Evolutionary conservation across 768 basidiomycete species (phyloP).

Genomic region (Lentinula boryana): DNA sequence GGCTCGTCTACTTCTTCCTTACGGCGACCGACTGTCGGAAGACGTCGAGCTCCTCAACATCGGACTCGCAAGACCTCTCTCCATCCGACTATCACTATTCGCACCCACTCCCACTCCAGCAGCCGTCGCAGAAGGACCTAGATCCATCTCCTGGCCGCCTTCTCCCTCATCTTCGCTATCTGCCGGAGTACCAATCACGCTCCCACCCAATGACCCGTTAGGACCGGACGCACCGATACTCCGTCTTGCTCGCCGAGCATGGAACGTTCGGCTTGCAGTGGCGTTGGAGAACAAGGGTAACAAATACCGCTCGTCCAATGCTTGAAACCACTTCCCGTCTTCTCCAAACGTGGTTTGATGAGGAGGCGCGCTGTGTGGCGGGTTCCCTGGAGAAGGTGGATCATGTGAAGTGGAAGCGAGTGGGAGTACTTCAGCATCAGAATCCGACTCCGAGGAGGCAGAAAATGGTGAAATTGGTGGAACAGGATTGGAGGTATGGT

Average conservation of each 20-base stretch:
- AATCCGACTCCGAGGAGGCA: slow-evolving; percentile 74
- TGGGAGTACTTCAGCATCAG: slow-evolving; percentile 76
- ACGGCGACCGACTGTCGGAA: slow-evolving; percentile 1
- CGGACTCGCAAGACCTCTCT: slow-evolving; percentile 62
- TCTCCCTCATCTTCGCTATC: slow-evolving; percentile 36
- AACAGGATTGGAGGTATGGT: slow-evolving; percentile 33
- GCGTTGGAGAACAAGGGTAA: slow-evolving; percentile 91
- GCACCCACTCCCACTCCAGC: slow-evolving; percentile 12
- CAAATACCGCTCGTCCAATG: slow-evolving; percentile 90
- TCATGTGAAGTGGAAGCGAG: slow-evolving; percentile 50
- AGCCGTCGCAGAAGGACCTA: slow-evolving; percentile 22
- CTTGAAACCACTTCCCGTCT: slow-evolving; percentile 94
- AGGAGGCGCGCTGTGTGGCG: slow-evolving; percentile 12
- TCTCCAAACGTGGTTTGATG: slow-evolving; percentile 33
- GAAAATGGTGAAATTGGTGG: slow-evolving; percentile 40
- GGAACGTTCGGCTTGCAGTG: slow-evolving; percentile 81
- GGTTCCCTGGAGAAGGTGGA: slow-evolving; percentile 11
- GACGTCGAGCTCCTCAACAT: slow-evolving; percentile 38
- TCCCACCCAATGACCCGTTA: slow-evolving; percentile 18
- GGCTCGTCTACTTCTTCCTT: not conserved
- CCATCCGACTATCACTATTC: slow-evolving; percentile 43
- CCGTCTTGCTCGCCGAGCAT: slow-evolving; percentile 66
- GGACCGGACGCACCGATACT: slow-evolving; percentile 25
- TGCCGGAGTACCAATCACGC: slow-evolving; percentile 24
- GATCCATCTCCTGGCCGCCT: slow-evolving; percentile 35